phyloP scores from a whole-genome alignment of 192 early-diverging fungal species.

The Gorgonomyces haynaldii region DNA sequence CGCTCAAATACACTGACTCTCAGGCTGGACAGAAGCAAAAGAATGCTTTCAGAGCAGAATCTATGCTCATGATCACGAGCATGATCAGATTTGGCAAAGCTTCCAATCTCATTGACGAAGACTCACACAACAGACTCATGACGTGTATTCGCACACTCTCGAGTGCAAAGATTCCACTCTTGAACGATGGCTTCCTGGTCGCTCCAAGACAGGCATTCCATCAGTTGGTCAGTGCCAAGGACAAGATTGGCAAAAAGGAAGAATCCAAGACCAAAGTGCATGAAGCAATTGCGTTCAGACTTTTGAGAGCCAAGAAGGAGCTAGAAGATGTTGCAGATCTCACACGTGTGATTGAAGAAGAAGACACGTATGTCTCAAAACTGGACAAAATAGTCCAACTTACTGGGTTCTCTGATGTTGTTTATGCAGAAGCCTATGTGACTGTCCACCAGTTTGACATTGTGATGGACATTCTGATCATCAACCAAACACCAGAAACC shows the following conservation, averaged over 20 bases:
- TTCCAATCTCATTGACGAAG: constrained; percentile 87
- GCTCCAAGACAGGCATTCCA: constrained; percentile 52
- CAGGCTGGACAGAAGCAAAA: constrained; percentile 22
- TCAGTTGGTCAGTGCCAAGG: constrained; percentile 56
- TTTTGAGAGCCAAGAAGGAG: constrained; percentile 64
- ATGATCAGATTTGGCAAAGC: constrained; percentile 89
- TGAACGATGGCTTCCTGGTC: constrained; percentile 48
- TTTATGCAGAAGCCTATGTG: constrained; percentile 98
- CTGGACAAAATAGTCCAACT: constrained; percentile 89
- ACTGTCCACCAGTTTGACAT: constrained; percentile 97
- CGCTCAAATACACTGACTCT: constrained; percentile 53
- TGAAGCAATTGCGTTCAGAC: constrained; percentile 78
- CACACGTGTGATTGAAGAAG: constrained; percentile 69
- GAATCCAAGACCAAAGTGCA: constrained; percentile 64
- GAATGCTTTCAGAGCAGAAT: constrained; percentile 87
- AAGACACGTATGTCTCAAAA: constrained; percentile 78
- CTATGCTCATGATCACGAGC: constrained; percentile 95
- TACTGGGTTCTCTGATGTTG: constrained; percentile 92
- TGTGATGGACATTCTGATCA: constrained; percentile 85
- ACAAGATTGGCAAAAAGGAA: constrained; percentile 40
- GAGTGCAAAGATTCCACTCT: constrained; percentile 34
- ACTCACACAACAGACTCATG: constrained; percentile 86
- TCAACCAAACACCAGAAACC: constrained; percentile 92
- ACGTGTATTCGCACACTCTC: constrained; percentile 53
- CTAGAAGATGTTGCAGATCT: constrained; percentile 65